Base-by-base conservation (phyloP, 1,284 basidiomycete species). In the Porphyrellus sp. region DNA sequence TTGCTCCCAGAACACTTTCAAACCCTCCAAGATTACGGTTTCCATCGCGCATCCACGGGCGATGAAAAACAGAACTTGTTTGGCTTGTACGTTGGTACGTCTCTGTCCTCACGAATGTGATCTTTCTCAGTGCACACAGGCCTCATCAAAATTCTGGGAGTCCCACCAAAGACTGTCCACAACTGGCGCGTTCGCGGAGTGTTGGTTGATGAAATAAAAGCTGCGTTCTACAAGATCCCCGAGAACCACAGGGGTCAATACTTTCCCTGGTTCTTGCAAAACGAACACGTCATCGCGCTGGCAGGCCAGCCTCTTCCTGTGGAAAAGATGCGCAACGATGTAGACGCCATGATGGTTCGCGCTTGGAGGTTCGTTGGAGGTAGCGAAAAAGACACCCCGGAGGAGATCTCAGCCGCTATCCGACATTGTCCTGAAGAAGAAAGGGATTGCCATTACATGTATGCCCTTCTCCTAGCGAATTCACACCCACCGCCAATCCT, bases 21-120 rank as follows among this genome's bases (percentile, higher is more conserved):
- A 24, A 49, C 47, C 3, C 41, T 23, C 21, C n/a, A 41, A 4
- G 47, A 49, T 27, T 49, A 49, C 23, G 39, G 47, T 30, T 34
- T 49, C 24, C 1, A 24, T 21, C 47, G 38, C 12, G 31, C 47
- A 4, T 11, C 20, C 18, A 34, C 39, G 13, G 13, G 2, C 8
- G 39, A 49, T 25, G 39, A 40, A 12, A 41, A 49, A 15, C 23
- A 20, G 7, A 49, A 18, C 3, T 6, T 49, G 6, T 24, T 39
- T 7, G 16, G 46, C 20, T 25, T 48, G 37, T 48, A 48, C 13
- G 33, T 33, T 21, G 28, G 38, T 48, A 31, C 6, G 46, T 24
- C 28, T 7, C 3, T 18, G 18, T n/a, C 21, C 27, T 30, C 8
- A 25, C 5, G 3, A 0, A 12, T 13, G 15, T 5, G 27, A 18